phyloP scores from a whole-genome alignment of 768 basidiomycete species.

The Suillus paluster region DNA sequence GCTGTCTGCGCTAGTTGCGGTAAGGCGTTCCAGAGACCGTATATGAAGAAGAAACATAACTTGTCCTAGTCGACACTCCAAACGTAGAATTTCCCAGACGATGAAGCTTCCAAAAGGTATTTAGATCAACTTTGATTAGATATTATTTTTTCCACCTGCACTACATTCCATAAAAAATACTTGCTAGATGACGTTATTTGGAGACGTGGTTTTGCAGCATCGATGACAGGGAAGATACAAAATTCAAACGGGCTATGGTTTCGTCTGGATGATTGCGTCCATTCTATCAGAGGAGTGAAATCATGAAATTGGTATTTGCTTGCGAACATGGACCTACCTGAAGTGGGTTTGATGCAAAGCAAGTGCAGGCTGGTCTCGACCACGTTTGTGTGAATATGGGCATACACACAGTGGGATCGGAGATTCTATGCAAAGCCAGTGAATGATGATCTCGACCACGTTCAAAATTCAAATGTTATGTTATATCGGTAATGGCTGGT shows the following conservation, averaged over 20 bases:
- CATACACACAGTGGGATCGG: no score
- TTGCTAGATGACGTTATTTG: conserved; percentile 41
- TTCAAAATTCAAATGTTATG: conserved; percentile 84
- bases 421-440: no score
- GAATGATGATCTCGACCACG: no score
- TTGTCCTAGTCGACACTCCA: neutral
- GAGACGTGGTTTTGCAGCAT: conserved; percentile 75
- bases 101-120: neutral
- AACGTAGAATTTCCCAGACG: neutral
- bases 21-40: neutral
- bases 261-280: conserved; percentile 30
- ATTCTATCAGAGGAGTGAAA: neutral
- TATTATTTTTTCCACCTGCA: neutral
- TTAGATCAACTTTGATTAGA: no score
- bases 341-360: conserved; percentile 49
- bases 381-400: no score
- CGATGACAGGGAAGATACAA: conserved; percentile 81
- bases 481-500: conserved; percentile 79
- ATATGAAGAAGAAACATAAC: neutral
- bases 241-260: conserved; percentile 89
- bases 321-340: no score
- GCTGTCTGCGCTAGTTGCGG: neutral
- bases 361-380: conserved; percentile 75
- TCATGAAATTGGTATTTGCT: neutral
- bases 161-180: neutral